A percentile compares a stretch with the other conserved stretches of the same genome.
These are phyloP conservation scores for Aegle marmelos DNA, from an alignment of 345 rosid genomes.

Conservation along the genomic window DNA sequence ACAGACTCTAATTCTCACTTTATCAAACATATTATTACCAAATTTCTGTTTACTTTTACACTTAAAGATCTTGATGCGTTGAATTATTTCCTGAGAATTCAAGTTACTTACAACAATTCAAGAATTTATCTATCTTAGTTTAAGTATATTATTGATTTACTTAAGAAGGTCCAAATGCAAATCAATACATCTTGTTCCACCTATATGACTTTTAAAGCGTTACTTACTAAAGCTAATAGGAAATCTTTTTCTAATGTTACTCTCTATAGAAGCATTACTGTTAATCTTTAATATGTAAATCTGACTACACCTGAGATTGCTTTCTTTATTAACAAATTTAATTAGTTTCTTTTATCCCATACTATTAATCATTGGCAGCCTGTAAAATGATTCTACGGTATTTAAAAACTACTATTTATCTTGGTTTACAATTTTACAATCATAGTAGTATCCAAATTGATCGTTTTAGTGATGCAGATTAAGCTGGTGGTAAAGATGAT, in stretches of 20 bases:
- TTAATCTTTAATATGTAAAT: not conserved
- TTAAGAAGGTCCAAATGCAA: not conserved
- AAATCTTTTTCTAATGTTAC: fast-evolving
- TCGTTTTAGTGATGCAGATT: no score
- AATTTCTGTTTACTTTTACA: no score
- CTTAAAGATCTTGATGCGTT: no score
- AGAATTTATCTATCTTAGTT: not conserved
- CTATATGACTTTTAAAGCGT: fast-evolving
- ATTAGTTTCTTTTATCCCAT: not conserved
- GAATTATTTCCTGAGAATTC: not conserved
- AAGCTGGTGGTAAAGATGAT: no score
- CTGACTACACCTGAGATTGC: not conserved
- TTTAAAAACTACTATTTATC: not conserved
- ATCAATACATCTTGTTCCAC: not conserved
- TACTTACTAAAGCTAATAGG: fast-evolving
- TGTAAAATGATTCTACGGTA: not conserved
- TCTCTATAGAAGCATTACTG: not conserved
- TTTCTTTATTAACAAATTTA: not conserved
- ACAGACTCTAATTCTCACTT: no score
- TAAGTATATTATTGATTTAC: not conserved
- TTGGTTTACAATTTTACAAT: no score
- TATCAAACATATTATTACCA: no score
- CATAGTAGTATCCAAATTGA: no score
- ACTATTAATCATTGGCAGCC: not conserved
- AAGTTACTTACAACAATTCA: not conserved